These are phyloP conservation scores for Amoeboaphelidium protococcarum DNA, from an alignment of 371 early-diverging fungal genomes.

Conservation along the genomic window DNA sequence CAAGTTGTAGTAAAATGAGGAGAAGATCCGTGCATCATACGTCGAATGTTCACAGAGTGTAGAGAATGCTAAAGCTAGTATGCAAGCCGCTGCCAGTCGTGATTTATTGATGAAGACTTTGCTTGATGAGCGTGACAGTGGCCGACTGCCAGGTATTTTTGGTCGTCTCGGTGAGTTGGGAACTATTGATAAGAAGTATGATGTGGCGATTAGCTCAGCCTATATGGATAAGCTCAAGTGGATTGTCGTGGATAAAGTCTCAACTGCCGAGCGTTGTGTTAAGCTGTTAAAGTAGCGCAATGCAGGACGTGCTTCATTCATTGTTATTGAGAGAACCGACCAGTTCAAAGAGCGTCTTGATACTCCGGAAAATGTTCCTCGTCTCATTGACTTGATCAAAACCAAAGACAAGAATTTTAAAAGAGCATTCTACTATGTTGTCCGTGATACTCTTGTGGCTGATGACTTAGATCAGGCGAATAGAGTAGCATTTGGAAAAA, in stretches of 20 bases:
- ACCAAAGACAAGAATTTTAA: slow-evolving; percentile 40
- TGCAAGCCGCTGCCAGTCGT: not conserved
- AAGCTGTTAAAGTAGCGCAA: slow-evolving; percentile 60
- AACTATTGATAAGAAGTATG: slow-evolving; percentile 76
- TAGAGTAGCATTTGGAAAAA: slow-evolving; percentile 52
- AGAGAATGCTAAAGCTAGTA: not conserved
- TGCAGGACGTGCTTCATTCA: slow-evolving; percentile 72
- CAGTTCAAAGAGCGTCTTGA: slow-evolving; percentile 15
- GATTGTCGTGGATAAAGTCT: slow-evolving; percentile 89
- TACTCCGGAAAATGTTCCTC: slow-evolving; percentile 55
- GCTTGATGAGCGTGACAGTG: slow-evolving; percentile 45
- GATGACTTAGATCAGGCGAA: slow-evolving; percentile 68
- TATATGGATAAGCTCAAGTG: slow-evolving; percentile 51
- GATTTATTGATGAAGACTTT: slow-evolving; percentile 17
- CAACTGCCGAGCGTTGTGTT: slow-evolving; percentile 72
- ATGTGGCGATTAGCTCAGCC: slow-evolving; percentile 85
- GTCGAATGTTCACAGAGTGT: too few species aligned
- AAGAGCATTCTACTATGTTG: slow-evolving; percentile 70
- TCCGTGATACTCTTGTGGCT: slow-evolving; percentile 84
- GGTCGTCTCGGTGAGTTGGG: slow-evolving; percentile 93
- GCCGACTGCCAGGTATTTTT: slow-evolving; percentile 16
- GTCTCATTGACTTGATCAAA: slow-evolving; percentile 74
- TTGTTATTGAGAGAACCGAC: slow-evolving; percentile 44
- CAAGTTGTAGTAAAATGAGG: not conserved
- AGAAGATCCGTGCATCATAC: too few species aligned